Evolutionary conservation across 331 rosid species (phyloP).

Genomic region (Rhamnella rubrinervis): DNA sequence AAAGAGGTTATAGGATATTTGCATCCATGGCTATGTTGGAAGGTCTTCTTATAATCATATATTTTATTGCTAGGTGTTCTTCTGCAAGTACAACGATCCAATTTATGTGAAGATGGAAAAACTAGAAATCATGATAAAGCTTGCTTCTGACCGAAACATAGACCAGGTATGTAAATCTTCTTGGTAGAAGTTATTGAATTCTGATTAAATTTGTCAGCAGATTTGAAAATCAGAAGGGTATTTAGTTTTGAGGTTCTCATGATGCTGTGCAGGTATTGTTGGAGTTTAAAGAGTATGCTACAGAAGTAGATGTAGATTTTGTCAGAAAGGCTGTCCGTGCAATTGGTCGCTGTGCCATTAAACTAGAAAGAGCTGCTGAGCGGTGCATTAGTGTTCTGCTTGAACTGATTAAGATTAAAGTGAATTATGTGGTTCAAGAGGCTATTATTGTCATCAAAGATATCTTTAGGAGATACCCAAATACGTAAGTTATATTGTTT

Average conservation of each 20-base stretch:
- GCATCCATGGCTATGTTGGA: not conserved
- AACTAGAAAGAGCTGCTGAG: conserved; percentile 99
- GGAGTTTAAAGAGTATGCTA: conserved; percentile 99
- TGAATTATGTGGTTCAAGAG: conserved; percentile 98
- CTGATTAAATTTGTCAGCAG: conserved; percentile 10
- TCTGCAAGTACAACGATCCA: conserved; percentile 99
- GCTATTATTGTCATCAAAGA: conserved; percentile 99
- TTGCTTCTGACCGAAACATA: conserved; percentile 93
- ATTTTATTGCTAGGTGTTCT: conserved; percentile 70
- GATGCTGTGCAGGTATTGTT: conserved; percentile 69
- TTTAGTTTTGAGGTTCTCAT: conserved; percentile 3
- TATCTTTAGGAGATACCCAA: conserved; percentile 98
- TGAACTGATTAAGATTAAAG: conserved; percentile 97
- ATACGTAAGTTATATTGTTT: conserved; percentile 61
- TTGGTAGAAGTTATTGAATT: conserved; percentile 19
- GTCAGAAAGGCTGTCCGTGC: conserved; percentile 99
- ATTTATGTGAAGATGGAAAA: conserved; percentile 98
- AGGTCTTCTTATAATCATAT: conserved; percentile 16
- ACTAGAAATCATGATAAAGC: conserved; percentile 97
- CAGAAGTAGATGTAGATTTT: conserved; percentile 99
- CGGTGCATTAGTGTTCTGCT: conserved; percentile 98
- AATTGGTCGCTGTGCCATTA: conserved; percentile 99
- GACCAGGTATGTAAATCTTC: conserved; percentile 70
- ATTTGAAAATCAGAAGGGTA: not conserved
- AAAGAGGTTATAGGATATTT: not conserved